phyloP scores from a whole-genome alignment of 2,329 filamentous ascomycete species.

The Didymella glomerata region DNA sequence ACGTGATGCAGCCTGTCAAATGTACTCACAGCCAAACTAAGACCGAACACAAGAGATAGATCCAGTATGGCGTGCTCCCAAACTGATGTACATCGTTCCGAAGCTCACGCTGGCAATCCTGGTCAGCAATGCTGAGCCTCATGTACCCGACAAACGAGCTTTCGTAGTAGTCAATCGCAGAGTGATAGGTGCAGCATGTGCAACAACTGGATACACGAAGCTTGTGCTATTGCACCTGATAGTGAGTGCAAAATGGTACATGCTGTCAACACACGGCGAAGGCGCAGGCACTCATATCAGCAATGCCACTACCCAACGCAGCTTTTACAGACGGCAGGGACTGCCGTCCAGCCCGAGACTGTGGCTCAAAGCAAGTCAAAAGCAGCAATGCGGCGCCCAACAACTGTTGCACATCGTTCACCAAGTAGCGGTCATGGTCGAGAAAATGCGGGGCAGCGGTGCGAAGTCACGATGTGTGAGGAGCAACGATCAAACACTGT shows the following conservation, averaged over 20 bases:
- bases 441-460: conserved; percentile 33
- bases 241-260: not conserved
- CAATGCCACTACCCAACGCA: conserved; percentile 1
- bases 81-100: not conserved
- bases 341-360: not conserved
- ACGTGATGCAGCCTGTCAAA: not conserved
- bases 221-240: not conserved
- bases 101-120: not conserved
- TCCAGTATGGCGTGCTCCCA: conserved; percentile 1
- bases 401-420: conserved; percentile 13
- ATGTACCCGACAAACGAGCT: not conserved
- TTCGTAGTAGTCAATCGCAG: not conserved
- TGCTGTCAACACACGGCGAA: not conserved
- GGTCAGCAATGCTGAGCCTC: no score
- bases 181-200: not conserved
- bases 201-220: not conserved
- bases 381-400: conserved; percentile 19
- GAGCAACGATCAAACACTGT: conserved; percentile 4
- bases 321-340: not conserved
- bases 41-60: not conserved
- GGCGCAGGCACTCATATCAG: not conserved
- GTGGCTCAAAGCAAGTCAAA: conserved; percentile 1
- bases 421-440: conserved; percentile 22
- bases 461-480: conserved; percentile 3
- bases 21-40: not conserved